Evolutionary conservation across 345 rosid species (phyloP).

Genomic region (Pugionium dolabratum): DNA sequence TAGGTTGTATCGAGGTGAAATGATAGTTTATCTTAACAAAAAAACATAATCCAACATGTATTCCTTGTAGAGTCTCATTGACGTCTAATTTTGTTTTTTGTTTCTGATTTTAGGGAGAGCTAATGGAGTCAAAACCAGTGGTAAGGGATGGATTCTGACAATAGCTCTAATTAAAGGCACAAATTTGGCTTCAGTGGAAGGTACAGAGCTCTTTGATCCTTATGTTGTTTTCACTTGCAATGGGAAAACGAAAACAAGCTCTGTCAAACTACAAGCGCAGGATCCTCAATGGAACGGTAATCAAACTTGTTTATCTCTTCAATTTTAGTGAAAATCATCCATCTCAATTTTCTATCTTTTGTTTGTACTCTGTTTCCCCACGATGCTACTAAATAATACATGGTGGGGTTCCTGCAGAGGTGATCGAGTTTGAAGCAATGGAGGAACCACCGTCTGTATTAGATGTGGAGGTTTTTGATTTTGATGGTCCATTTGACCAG

Average conservation of each 20-base stretch:
- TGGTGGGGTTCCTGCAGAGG: conserved; percentile 55
- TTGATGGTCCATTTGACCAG: conserved; percentile 90
- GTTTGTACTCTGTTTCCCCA: neutral
- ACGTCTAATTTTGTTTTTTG: neutral
- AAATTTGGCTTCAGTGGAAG: conserved; percentile 61
- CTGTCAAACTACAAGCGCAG: conserved; percentile 72
- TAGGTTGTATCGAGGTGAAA: conserved; percentile 65
- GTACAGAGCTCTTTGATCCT: conserved; percentile 64
- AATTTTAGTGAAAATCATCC: neutral
- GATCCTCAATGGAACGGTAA: conserved; percentile 93
- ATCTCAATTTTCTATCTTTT: neutral
- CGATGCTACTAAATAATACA: neutral
- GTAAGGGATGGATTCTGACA: conserved; percentile 92
- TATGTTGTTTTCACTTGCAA: conserved; percentile 83
- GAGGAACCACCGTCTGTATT: conserved; percentile 92
- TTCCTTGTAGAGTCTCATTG: neutral
- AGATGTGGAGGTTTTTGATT: conserved; percentile 86
- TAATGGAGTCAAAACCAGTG: conserved; percentile 64
- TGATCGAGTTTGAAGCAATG: conserved; percentile 92
- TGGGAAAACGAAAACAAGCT: conserved; percentile 82
- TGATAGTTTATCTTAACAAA: neutral
- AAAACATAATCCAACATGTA: neutral
- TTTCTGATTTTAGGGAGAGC: conserved; percentile 53
- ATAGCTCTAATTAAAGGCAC: conserved; percentile 78
- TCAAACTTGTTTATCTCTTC: conserved; percentile 18